Evolutionary conservation across 2,329 filamentous ascomycete genomes (phyloP), one percentile per base, ranked within the genome.

Genomic region (Beauveria scarabaeidicola): DNA sequence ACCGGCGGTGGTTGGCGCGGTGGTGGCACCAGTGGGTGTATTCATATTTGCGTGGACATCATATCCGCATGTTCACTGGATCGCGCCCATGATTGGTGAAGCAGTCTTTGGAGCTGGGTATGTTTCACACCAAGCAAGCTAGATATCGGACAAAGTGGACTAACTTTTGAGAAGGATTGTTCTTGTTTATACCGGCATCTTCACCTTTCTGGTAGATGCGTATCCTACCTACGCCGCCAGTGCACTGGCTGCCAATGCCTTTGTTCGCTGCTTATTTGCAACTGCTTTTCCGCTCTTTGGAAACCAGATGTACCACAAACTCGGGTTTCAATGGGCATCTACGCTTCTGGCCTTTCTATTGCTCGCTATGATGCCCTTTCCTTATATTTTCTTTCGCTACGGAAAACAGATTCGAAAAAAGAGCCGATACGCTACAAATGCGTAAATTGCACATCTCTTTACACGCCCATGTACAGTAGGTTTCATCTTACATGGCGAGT

Each of bases 31-130:
- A 5, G 77, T 89, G 59, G 90, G 90, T 7, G 75, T 97, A 17
- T 96, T 97, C 72, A 88, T 90, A 74, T 96, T 96, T 73, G 91
- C 85, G 9, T 96, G 91, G 89, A 91, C 89, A 5, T 88, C 88
- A 15, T 92, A 86, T 70, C 72, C 85, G 2, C 81, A 73, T 65
- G 82, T 96, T 52, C 87, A 90, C 73, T 93, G 86, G 86, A 88
- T 90, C 62, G 80, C 86, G 50, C 87, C 88, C 27, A 86, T 91
- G 64, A 86, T 92, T 72, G 89, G 86, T 21, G 88, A 85, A 29
- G 79, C 72, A 46, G 76, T 92, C 48, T 92, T 91, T 74, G 88
- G 86, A 60, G 76, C 80, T 69, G 89, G 82, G 84, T 88, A 77
- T 77, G 85, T 79, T 7, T 48, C 29, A 27, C 23, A 9, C 57